These are phyloP conservation scores for Cutaneotrichosporon curvatum DNA, from an alignment of 1,284 basidiomycete genomes.

Conservation along the genomic window DNA sequence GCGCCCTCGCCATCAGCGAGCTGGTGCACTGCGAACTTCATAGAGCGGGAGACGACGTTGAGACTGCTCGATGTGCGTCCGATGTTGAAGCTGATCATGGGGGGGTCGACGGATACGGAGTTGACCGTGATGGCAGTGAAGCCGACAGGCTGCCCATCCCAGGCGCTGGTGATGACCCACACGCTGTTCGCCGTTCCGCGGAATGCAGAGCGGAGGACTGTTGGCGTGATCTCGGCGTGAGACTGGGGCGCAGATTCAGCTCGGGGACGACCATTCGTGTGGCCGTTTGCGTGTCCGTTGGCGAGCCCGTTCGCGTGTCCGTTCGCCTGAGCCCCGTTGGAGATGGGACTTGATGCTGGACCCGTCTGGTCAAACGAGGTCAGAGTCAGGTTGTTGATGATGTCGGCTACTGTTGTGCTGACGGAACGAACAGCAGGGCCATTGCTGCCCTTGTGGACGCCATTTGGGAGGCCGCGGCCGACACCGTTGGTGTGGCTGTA, in stretches of 20 bases:
- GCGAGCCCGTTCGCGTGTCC: neutral
- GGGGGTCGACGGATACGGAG: constrained; percentile 13
- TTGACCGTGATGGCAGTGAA: constrained; percentile 16
- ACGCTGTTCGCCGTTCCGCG: constrained; percentile 10
- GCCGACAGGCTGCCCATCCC: constrained; percentile 9
- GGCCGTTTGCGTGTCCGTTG: constrained; percentile 1
- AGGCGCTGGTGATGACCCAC: constrained; percentile 12
- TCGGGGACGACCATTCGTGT: neutral
- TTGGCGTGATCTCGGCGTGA: neutral
- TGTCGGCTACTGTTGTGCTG: constrained; percentile 7
- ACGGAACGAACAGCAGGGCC: no score
- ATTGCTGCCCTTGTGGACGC: no score
- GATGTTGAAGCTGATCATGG: constrained; percentile 16
- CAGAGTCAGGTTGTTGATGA: constrained; percentile 10
- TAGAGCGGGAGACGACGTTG: constrained; percentile 8
- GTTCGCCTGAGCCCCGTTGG: no score
- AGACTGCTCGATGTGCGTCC: constrained; percentile 8
- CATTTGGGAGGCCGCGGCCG: neutral
- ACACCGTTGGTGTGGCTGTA: neutral
- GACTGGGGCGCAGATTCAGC: neutral
- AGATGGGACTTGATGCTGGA: no score
- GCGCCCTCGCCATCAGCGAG: constrained; percentile 4
- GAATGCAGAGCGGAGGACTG: constrained; percentile 7
- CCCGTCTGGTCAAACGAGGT: neutral
- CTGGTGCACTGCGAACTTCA: constrained; percentile 11